Base-by-base conservation (phyloP, 1,284 basidiomycete genomes). In the Bjerkandera adusta region DNA sequence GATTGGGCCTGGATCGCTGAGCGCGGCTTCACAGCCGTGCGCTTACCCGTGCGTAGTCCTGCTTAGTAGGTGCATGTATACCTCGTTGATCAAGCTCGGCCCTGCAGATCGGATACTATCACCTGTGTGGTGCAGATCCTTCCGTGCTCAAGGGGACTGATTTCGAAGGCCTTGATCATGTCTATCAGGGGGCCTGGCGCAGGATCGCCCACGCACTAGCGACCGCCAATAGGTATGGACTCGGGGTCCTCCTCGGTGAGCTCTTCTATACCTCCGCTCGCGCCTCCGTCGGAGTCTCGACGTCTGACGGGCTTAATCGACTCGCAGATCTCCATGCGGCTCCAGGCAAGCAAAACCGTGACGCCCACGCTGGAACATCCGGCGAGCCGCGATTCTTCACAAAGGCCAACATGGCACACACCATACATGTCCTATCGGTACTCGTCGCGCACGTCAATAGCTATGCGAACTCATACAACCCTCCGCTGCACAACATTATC, bases 191-290 rank as follows among this genome's bases (percentile, higher is more conserved):
- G 16, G 90, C 90, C 11, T 93, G 89, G 88, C 34, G 57, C 8
- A 73, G 85, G 40, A 83, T 96, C 47, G 69, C 76, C n/a, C 64
- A 66, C 4, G 87, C 86, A 0, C 81, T 94, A 33, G 68, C 79
- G 43, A 77, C 67, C 6, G 91, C 91, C 0, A 68, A 73, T 24
- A 58, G 59, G 3, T 71, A 79, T 58, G 81, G 81, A 10, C 74
- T 95, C n/a, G 91, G 91, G 6, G 87, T 94, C 5, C 71, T 94
- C 6, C 70, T 95, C 46, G 91, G 85, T 85, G 48, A 15, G 69
- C 52, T 27, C 35, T 15, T 25, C 7, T 6, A 7, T 13, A 15
- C 21, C 39, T 33, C 36, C n/a, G 33, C 21, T 30, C 30, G 24
- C 37, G 36, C 30, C 18, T 3, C 25, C 20, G 26, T 10, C 6